Evolutionary conservation across 805 yeast species (phyloP).

Genomic region (Cyberlindnera mycetangii): DNA sequence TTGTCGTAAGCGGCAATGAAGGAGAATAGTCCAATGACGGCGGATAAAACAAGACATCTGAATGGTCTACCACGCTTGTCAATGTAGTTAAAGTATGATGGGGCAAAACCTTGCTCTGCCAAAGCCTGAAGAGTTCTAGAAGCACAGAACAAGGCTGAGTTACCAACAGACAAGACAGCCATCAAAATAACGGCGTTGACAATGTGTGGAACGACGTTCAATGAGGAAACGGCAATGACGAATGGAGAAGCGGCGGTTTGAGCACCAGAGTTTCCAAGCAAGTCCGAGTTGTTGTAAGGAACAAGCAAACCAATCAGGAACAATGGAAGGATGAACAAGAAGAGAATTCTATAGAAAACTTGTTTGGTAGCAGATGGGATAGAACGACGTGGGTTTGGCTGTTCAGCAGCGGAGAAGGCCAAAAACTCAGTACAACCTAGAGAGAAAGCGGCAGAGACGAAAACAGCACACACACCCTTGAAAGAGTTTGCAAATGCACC

Average conservation of each 20-base stretch:
- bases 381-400: conserved; percentile 53
- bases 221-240: conserved; percentile 64
- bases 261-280: conserved; percentile 48
- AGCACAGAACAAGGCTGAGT: conserved; percentile 70
- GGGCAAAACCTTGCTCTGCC: conserved; percentile 70
- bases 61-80: conserved; percentile 61
- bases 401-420: conserved; percentile 67
- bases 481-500: conserved; percentile 46
- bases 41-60: conserved; percentile 49
- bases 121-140: conserved; percentile 67
- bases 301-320: conserved; percentile 57
- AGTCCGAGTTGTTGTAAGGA: conserved; percentile 50
- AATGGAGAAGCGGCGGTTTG: conserved; percentile 67
- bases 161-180: conserved; percentile 74
- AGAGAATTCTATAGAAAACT: conserved; percentile 59
- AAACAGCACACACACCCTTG: conserved; percentile 63
- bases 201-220: conserved; percentile 63
- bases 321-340: conserved; percentile 54
- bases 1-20: conserved; percentile 65
- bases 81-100: conserved; percentile 47
- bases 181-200: conserved; percentile 73
- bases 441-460: conserved; percentile 61
- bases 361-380: conserved; percentile 65
- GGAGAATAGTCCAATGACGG: conserved; percentile 56
- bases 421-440: conserved; percentile 66